Evolutionary conservation across 257 asterid species (phyloP).

Genomic region (Solanum chaucha): DNA sequence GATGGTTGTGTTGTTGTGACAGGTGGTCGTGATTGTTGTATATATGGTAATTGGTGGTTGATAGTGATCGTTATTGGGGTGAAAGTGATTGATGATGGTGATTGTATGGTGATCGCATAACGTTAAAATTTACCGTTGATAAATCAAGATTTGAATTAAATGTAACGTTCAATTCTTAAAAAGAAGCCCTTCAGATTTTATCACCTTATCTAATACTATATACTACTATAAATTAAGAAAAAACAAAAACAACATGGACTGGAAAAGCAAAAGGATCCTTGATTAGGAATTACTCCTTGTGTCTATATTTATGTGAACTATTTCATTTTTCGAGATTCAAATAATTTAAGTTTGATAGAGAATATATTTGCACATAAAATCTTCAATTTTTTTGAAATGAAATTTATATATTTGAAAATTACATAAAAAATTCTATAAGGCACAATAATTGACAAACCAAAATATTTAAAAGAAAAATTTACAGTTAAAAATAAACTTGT

Average conservation of each 20-base stretch:
- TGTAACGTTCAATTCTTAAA: neutral
- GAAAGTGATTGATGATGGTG: accelerated
- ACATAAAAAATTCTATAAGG: accelerated
- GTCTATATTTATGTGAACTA: accelerated
- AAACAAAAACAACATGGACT: neutral
- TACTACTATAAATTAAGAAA: neutral
- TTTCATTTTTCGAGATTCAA: too few species aligned
- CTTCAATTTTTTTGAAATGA: too few species aligned
- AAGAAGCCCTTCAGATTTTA: neutral
- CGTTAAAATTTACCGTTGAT: too few species aligned
- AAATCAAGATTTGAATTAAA: neutral
- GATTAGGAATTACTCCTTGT: neutral
- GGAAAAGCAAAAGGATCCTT: neutral
- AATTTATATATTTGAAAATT: too few species aligned
- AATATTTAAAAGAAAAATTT: too few species aligned
- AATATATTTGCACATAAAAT: too few species aligned
- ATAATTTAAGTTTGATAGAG: too few species aligned
- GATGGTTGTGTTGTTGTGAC: neutral
- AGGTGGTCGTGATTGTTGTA: accelerated
- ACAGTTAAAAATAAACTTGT: too few species aligned
- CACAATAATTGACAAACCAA: too few species aligned
- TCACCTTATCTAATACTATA: neutral
- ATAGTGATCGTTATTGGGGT: neutral
- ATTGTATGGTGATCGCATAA: neutral
- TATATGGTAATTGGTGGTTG: neutral